Evolutionary conservation across 164 flowering plant species (phyloP).

Genomic region (Liriodendron chinense): DNA sequence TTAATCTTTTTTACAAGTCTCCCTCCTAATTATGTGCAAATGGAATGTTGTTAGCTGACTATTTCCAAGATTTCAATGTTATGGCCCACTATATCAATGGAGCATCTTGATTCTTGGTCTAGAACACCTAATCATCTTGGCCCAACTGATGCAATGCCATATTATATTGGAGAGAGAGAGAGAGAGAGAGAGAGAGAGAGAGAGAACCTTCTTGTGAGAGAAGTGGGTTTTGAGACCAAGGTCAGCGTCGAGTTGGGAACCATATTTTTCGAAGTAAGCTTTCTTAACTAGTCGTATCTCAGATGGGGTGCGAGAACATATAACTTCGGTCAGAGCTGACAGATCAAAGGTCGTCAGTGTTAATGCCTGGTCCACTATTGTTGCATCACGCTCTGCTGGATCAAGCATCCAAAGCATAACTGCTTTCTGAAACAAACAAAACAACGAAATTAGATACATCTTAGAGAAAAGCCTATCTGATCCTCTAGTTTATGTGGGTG

Average conservation of each 20-base stretch:
- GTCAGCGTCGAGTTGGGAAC: conserved; percentile 19
- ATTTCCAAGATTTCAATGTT: too few species aligned
- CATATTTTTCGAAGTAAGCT: conserved; percentile 27
- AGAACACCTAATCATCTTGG: too few species aligned
- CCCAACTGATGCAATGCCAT: too few species aligned
- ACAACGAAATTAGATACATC: too few species aligned
- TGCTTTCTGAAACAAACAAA: conserved; percentile 26
- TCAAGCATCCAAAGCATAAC: conserved; percentile 39
- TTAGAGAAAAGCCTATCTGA: too few species aligned
- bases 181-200: not conserved
- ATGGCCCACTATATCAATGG: too few species aligned
- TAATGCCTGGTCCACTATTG: conserved; percentile 21
- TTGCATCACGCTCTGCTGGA: conserved; percentile 37
- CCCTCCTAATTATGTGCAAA: too few species aligned
- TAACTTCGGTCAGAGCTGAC: conserved; percentile 35
- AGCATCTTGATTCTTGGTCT: too few species aligned
- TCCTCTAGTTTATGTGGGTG: too few species aligned
- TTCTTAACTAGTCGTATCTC: conserved; percentile 35
- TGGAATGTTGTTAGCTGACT: too few species aligned
- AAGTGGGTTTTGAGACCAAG: not conserved
- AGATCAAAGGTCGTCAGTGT: conserved; percentile 12
- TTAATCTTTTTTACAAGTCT: too few species aligned
- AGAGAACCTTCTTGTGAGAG: conserved; percentile 7
- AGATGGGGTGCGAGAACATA: conserved; percentile 42
- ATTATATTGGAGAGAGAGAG: too few species aligned